Evolutionary conservation across 768 basidiomycete genomes (phyloP), one percentile per base, ranked within the genome.

Genomic region (Hericium alpestre): DNA sequence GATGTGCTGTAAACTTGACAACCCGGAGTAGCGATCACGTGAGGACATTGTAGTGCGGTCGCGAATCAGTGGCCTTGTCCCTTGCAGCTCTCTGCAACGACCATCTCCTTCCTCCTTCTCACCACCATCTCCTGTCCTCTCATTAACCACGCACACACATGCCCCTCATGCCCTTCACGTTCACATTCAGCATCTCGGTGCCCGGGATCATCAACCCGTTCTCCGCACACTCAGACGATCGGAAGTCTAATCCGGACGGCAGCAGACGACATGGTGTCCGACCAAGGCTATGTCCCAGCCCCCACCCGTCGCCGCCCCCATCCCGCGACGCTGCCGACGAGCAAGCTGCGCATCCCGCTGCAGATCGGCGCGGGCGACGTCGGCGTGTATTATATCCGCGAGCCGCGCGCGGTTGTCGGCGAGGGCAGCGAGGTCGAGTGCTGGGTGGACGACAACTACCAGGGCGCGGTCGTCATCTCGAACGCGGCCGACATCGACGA

Each of bases 361-460:
- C 81, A 82, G 67, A 79, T 90, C 0, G 86, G 87, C 4, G 90
- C 88, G 32, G 96, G 96, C 9, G 95, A 98, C 65, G 80, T 99
- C 41, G 93, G 89, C 39, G 77, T 99, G 9, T 97, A 97, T 72
- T 96, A 84, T 70, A 58, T 97, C 37, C 80, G 80, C 67, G 91
- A 93, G 59, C 86, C 90, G 11, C 72, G 76, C 51, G 65, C 64
- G 23, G 67, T 73, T 16, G 74, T 82, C 38, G 83, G 80, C 5
- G 74, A 66, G 58, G 87, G 90, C 37, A 84, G 84, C 63, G 77
- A 79, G 54, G 75, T 94, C 3, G 82, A 89, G 64, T 98, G 96
- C 69, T 98, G 95, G 95, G 96, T 99, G 37, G 96, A 99, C 69
- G 94, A 99, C 69, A 99, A 99, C 67, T 81, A 84, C 61, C 71